Evolutionary conservation across 75 land plant genomes (phyloP).

Genomic region (Adiantum capillusveneris): DNA sequence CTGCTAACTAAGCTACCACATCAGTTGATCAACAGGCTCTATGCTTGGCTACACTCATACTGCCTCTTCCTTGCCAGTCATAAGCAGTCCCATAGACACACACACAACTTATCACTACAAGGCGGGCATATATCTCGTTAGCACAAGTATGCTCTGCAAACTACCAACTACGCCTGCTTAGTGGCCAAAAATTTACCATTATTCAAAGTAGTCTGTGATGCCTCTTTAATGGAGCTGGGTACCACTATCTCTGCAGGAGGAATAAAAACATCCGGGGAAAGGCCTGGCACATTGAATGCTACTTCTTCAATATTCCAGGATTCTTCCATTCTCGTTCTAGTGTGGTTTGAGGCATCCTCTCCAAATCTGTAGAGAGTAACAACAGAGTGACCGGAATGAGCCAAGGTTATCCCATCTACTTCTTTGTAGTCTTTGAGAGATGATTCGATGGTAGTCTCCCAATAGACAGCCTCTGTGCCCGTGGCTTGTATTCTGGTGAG

Average conservation of each 20-base stretch:
- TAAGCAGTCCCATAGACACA: too few relatives aligned
- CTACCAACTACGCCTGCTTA: too few relatives aligned
- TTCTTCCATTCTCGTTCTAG: constrained; percentile 62
- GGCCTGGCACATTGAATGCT: constrained; percentile 56
- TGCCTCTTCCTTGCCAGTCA: too few relatives aligned
- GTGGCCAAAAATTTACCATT: too few relatives aligned
- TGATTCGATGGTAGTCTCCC: constrained; percentile 40
- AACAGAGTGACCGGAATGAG: constrained; percentile 30
- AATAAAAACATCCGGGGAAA: constrained; percentile 52
- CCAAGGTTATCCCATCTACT: constrained; percentile 36
- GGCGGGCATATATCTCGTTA: too few relatives aligned
- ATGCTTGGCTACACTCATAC: too few relatives aligned
- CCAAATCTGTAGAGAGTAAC: constrained; percentile 41
- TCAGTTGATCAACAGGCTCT: too few relatives aligned
- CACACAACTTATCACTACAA: too few relatives aligned
- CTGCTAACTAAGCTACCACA: too few relatives aligned
- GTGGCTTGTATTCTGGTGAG: constrained; percentile 34
- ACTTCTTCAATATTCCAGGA: constrained; percentile 58
- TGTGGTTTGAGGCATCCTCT: constrained; percentile 29
- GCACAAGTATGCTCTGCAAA: too few relatives aligned
- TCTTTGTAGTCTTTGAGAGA: constrained; percentile 29
- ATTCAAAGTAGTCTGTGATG: too few relatives aligned
- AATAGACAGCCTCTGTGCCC: constrained; percentile 34
- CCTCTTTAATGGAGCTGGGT: too few relatives aligned
- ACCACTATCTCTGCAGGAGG: constrained; percentile 66